Evolutionary conservation across 768 basidiomycete species (phyloP), one percentile per base, ranked within the genome.

Genomic region (Agrocybe praecox): DNA sequence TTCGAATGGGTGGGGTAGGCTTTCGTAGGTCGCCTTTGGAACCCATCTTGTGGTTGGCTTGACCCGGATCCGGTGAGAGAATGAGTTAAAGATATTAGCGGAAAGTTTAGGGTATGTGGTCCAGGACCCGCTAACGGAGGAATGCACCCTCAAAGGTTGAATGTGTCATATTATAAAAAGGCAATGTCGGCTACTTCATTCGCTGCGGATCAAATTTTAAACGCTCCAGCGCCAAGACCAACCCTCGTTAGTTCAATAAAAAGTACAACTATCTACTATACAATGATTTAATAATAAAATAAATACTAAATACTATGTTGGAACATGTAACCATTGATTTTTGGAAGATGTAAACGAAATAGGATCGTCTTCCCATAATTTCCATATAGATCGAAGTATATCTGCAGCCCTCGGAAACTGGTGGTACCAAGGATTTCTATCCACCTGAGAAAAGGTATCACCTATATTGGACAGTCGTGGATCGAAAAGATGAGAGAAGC

Each of bases 401-500:
- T 61, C 57, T 46, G 54, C 51, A 43, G 49, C 33, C 48, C 57
- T 52, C 49, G 53, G 60, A 44, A 59, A 23, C 36, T 57, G 57
- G 40, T 26, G 51, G 29, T 51, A 42, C 60, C 59, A 63, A 69
- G 43, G 72, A 73, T 52, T 61, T 62, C 74, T 75, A 77, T 40
- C 81, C 79, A 48, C 76, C 74, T 29, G 26, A 29, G 26, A 29
- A 5, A 29, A 29, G 4, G 26, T 29, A 76, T 71, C 26, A 29
- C 26, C 26, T 9, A 29, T 29, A 5, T 17, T 67, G 54, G 77
- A 73, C 46, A 69, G 58, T 50, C 67, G 67, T 43, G 74, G 72
- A 66, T 66, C 68, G 60, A 64, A 67, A 64, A 72, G 68, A 63
- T 66, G 72, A 57, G 66, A 74, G 51, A 68, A 67, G 57, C 73